A percentile compares a stretch with the other conserved stretches of the same genome.
Evolutionary conservation across 73 alveolate genomes (phyloP).

Genomic region (Chromera velia): DNA sequence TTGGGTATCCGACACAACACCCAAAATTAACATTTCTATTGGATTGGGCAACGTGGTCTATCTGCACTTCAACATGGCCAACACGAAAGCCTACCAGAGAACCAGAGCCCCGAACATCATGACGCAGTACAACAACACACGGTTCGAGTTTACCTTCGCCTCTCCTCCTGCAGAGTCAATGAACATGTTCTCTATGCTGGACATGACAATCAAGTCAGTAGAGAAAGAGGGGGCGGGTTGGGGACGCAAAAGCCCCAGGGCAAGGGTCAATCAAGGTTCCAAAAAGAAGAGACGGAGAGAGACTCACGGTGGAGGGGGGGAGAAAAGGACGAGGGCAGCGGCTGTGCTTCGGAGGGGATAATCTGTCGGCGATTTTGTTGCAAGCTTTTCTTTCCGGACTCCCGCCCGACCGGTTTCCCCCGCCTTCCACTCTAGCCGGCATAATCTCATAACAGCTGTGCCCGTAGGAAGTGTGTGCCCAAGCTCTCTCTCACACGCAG

Average conservation of each 20-base stretch:
- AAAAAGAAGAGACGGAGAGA: no score
- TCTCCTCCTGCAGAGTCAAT: neutral
- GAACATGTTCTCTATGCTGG: neutral
- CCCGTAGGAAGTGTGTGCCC: no score
- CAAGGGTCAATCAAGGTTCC: no score
- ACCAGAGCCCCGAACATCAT: neutral
- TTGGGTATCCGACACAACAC: neutral
- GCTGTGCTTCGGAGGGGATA: no score
- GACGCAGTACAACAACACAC: neutral
- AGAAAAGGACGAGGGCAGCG: no score
- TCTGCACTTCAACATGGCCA: neutral
- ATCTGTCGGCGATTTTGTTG: no score
- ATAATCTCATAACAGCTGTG: no score
- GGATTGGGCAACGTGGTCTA: neutral
- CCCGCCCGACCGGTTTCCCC: neutral
- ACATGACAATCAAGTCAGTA: neutral
- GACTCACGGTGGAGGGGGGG: no score
- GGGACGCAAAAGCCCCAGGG: no score
- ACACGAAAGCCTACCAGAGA: neutral
- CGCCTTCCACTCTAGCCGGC: no score
- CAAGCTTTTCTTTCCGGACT: no score
- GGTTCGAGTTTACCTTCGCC: neutral
- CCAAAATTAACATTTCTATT: neutral
- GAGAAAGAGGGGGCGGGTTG: neutral
- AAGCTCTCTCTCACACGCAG: no score